phyloP scores from a whole-genome alignment of 2,329 filamentous ascomycete genomes.

The Pleurostoma richardsiae region DNA sequence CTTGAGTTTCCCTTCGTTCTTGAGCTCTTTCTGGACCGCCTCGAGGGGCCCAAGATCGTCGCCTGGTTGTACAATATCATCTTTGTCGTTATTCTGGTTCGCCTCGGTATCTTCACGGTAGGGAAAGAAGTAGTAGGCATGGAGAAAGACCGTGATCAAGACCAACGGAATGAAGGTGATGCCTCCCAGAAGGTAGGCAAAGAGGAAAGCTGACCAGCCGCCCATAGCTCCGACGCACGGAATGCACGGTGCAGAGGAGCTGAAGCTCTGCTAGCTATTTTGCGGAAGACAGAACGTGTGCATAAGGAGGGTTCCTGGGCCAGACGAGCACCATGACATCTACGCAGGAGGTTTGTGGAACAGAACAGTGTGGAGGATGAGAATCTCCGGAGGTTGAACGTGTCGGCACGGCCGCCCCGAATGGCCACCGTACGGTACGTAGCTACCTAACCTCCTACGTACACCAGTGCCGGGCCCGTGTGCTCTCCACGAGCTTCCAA shows the following conservation, averaged over 20 bases:
- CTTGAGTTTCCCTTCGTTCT: slow-evolving; percentile 55
- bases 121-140: slow-evolving; percentile 67
- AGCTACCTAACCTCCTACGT: no score
- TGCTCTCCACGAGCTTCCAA: no score
- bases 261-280: neutral
- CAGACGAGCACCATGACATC: no score
- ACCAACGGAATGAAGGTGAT: slow-evolving; percentile 80
- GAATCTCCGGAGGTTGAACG: no score
- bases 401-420: no score
- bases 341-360: no score
- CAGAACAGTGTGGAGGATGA: no score
- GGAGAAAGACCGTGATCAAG: slow-evolving; percentile 52
- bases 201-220: slow-evolving; percentile 53
- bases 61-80: slow-evolving; percentile 48
- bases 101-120: slow-evolving; percentile 34
- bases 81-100: slow-evolving; percentile 19
- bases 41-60: slow-evolving; percentile 64
- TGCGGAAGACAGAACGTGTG: no score
- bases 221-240: slow-evolving; percentile 34
- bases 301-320: no score
- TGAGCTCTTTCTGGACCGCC: slow-evolving; percentile 51
- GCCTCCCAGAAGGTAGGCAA: slow-evolving; percentile 80
- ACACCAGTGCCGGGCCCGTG: no score
- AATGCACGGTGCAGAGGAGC: neutral
- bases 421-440: no score